Evolutionary conservation across 345 rosid genomes (phyloP).

Genomic region (Crucihimalaya himalaica): DNA sequence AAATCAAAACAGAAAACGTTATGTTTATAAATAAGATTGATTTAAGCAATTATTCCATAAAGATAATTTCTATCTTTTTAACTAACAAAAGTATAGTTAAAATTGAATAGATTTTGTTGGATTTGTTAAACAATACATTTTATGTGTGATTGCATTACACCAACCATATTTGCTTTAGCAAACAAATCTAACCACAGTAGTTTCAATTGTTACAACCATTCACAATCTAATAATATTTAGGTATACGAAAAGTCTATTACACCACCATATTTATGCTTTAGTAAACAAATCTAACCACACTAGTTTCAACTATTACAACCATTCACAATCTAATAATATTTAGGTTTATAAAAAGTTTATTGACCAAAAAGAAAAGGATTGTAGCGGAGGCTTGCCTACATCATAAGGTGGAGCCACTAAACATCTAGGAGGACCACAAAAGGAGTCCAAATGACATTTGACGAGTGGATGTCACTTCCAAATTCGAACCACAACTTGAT

Average conservation of each 20-base stretch:
- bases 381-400: slow-evolving; percentile 29
- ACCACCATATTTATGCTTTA: neutral
- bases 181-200: neutral
- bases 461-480: slow-evolving; percentile 38
- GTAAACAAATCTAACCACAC: neutral
- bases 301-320: slow-evolving; percentile 20
- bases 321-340: neutral
- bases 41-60: neutral
- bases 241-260: neutral
- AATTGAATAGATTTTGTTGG: neutral
- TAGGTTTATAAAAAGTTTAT: neutral
- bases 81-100: neutral
- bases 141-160: slow-evolving; percentile 10
- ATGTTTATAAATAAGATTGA: neutral
- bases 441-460: slow-evolving; percentile 30
- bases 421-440: slow-evolving; percentile 22
- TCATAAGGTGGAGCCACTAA: slow-evolving; percentile 23
- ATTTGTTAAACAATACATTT: neutral
- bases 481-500: slow-evolving; percentile 28
- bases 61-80: neutral
- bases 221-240: neutral
- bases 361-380: slow-evolving; percentile 12
- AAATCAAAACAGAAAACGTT: neutral
- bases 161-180: neutral
- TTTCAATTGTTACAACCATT: slow-evolving; percentile 19